Base-by-base conservation (phyloP, 2,329 filamentous ascomycete genomes). In the Dothideomycetidae sp. region DNA sequence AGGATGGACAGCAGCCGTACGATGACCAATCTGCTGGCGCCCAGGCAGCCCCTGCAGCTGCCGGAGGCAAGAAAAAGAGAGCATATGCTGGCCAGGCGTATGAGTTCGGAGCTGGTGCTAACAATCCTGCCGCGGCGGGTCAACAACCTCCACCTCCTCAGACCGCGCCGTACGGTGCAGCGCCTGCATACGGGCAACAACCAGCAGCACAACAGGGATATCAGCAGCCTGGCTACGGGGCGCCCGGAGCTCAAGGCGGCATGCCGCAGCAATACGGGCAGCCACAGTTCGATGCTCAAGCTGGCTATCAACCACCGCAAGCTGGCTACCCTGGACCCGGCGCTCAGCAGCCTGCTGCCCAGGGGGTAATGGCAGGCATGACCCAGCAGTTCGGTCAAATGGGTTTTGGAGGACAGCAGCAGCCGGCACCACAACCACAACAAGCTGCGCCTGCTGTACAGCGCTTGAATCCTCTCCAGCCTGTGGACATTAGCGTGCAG, bases 61-160 rank as follows among this genome's bases (percentile, higher is more conserved):
- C 44, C 17, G 50, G 46, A 11, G 48, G 43, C 14, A 85, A 85
- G 67, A 94, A 93, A 74, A 93, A 93, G 72, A 74, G 85, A 67
- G 79, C 81, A 40, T 96, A 96, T 65, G 90, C 90, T 38, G 83
- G 83, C 40, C 81, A 92, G 59, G 88, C 88, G 31, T 98, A 93
- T 60, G 88, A 93, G 42, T 90, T 96, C 51, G 84, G 81, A 35
- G 71, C 73, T 35, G 90, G 88, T 51, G 82, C 81, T 53, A 96
- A 96, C 69, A 76, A 23, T 32, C 50, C 59, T 62, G 55, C 53
- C 58, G 47, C 52, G 59, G 46, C 51, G 48, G 42, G 50, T 42
- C 38, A 62, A 57, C 39, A 50, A 42, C 46, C 51, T 34, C 37
- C 42, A 57, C 47, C 64, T 40, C 65, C 57, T 21, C 82, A 77